Evolutionary conservation across 495 filamentous ascomycete genomes (phyloP), one percentile per base, ranked within the genome.

Genomic region (Clohesyomyces aquaticus): DNA sequence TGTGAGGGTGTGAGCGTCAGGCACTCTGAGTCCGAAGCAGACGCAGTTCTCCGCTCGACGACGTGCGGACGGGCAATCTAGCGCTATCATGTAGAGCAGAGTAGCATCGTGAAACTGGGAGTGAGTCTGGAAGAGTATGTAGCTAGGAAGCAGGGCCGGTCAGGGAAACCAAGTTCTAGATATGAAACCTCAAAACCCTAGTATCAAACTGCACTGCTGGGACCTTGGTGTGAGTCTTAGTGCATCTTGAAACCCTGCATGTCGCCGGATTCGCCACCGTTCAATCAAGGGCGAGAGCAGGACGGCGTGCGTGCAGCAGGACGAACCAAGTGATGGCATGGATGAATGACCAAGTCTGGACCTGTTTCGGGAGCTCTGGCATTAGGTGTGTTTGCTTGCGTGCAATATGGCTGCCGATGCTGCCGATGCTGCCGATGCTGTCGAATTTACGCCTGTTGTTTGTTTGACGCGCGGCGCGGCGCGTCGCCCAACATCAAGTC

Each of bases 401-500:
- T 12, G 38, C 45, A 41, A 23, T 12, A 23, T 29, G 29, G 16
- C 23, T 63, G 55, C 60, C 27, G 55, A 14, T 26, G 52, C n/a
- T n/a, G n/a, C n/a, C n/a, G n/a, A n/a, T n/a, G n/a, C n/a, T n/a
- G n/a, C n/a, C n/a, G n/a, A n/a, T n/a, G n/a, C n/a, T n/a, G n/a
- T n/a, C n/a, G n/a, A n/a, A n/a, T n/a, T n/a, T n/a, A n/a, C n/a
- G n/a, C n/a, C n/a, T n/a, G 42, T 47, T 65, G 61, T 69, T 69
- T 69, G 66, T 65, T 61, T 62, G 66, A 69, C 66, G 66, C 66
- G 66, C 61, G 60, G 66, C 66, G 66, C 61, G 60, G 65, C 65
- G 65, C 60, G 65, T 65, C 60, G 55, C 55, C 50, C 47, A 68
- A 29, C 38, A 50, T 69, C 55, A 52, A 65, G 61, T 61, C 28